Conservation (phyloP, 2,329 filamentous ascomycete genomes). For the Venturia asperata region DNA sequence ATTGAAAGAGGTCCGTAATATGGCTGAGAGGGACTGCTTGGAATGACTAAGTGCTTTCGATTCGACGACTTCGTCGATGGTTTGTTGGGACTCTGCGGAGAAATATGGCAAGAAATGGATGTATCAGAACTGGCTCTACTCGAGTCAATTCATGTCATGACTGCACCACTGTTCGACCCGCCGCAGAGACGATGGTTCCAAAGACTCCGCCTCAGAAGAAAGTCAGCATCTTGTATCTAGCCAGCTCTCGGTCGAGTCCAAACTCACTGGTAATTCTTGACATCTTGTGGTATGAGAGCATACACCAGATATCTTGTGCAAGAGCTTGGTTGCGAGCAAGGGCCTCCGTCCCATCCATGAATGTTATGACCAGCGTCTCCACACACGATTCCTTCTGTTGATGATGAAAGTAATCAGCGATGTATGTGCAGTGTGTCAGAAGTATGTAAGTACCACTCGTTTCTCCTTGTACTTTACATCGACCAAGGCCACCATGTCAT, state of each 20-base stretch:
- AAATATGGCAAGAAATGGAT: too few species aligned
- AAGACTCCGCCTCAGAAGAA: background rate
- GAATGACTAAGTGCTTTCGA: too few species aligned
- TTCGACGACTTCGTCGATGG: too few species aligned
- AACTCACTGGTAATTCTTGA: background rate
- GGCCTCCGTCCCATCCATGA: background rate
- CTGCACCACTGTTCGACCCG: background rate
- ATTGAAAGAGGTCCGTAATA: too few species aligned
- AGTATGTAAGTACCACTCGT: background rate
- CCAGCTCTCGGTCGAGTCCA: background rate
- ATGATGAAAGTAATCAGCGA: background rate
- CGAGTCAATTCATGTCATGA: background rate
- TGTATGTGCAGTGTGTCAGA: too few species aligned
- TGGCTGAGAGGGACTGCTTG: too few species aligned
- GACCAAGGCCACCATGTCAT: background rate
- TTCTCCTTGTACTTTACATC: background rate
- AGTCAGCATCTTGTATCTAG: background rate
- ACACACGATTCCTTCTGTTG: background rate
- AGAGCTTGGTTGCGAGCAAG: background rate
- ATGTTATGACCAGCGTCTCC: background rate
- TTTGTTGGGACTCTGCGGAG: too few species aligned
- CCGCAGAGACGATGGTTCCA: background rate
- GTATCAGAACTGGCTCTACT: background rate
- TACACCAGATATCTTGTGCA: background rate
- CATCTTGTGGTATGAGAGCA: background rate